Conservation (phyloP, 148 eudicot species). For the Silene uniflora region DNA sequence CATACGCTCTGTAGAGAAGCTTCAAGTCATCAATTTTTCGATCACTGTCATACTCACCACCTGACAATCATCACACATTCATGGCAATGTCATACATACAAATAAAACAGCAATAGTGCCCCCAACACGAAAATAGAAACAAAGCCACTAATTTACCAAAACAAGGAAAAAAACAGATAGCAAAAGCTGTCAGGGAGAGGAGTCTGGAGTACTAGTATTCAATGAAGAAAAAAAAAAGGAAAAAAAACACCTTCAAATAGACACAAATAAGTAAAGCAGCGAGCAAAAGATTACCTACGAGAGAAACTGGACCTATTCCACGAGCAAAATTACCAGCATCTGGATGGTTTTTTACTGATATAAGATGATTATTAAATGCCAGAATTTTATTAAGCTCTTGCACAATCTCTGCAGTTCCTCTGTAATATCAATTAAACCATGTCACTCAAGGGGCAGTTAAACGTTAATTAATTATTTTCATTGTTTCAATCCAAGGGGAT, state of each 20-base stretch:
- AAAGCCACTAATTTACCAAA: neutral
- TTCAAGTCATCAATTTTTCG: conserved; percentile 77
- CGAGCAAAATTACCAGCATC: conserved; percentile 73
- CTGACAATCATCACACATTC: conserved; percentile 31
- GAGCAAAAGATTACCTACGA: conserved; percentile 47
- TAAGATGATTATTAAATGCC: conserved; percentile 51
- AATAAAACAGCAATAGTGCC: neutral
- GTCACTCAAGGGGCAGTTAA: neutral
- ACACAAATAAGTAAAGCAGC: conserved; percentile 12
- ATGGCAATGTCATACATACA: conserved; percentile 9
- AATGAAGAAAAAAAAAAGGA: neutral
- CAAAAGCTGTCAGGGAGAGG: neutral
- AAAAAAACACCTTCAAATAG: conserved; percentile 5
- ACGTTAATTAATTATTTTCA: neutral
- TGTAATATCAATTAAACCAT: conserved; percentile 30
- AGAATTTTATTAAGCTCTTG: conserved; percentile 76
- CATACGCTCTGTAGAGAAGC: conserved; percentile 78
- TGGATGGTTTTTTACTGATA: conserved; percentile 66
- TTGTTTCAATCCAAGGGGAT: neutral
- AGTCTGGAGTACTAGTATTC: neutral
- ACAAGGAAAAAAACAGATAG: neutral
- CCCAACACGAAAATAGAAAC: neutral
- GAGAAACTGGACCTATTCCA: conserved; percentile 76
- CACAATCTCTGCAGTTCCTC: conserved; percentile 50
- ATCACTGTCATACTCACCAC: conserved; percentile 78